Percentiles rank a stretch among this genome's conserved stretches.
Evolutionary conservation across 306 rosid genomes (phyloP).

Genomic region (Corylus americana): DNA sequence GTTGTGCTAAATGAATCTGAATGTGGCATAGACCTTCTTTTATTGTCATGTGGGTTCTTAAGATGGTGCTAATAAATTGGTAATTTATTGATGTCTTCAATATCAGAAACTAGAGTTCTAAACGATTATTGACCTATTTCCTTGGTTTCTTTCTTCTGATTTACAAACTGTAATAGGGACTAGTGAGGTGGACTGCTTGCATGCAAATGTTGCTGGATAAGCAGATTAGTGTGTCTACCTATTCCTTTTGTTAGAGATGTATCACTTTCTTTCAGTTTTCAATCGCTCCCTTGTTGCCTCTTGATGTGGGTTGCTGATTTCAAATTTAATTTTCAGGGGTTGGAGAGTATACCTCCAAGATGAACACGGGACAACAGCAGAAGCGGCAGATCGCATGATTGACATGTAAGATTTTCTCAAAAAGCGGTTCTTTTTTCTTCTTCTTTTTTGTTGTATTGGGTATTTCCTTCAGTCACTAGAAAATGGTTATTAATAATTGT

Average conservation of each 20-base stretch:
- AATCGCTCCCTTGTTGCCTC: neutral
- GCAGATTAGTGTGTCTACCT: neutral
- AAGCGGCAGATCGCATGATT: conserved; percentile 69
- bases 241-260: neutral
- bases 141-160: neutral
- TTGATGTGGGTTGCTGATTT: conserved; percentile 13
- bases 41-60: neutral
- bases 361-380: conserved; percentile 85
- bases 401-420: conserved; percentile 47
- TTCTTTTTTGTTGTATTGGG: conserved; percentile 2
- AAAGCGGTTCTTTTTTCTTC: neutral
- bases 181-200: neutral
- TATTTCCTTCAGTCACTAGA: neutral
- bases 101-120: neutral
- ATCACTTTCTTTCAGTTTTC: neutral
- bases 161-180: neutral
- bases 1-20: neutral
- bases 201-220: neutral
- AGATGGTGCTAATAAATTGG: neutral
- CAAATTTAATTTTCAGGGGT: conserved; percentile 57
- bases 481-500: neutral
- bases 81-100: neutral
- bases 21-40: neutral
- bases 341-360: conserved; percentile 92
- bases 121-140: neutral